Evolutionary conservation across 352 stramenopile species (phyloP).

Genomic region (Phytophthora europaea): DNA sequence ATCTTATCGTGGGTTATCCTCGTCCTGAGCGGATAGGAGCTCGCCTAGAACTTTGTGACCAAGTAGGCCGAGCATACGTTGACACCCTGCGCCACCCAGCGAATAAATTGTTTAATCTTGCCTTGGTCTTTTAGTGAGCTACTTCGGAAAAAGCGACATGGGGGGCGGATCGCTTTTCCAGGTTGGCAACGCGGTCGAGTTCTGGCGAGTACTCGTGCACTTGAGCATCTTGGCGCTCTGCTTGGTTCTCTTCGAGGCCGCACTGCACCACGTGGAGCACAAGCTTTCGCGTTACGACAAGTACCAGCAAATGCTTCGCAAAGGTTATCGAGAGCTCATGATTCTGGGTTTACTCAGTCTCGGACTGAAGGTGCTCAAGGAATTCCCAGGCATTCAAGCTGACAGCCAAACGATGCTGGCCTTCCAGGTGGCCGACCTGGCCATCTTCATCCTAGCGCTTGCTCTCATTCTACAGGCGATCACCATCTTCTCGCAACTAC

Average conservation of each 20-base stretch:
- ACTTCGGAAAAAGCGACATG: slow-evolving; percentile 37
- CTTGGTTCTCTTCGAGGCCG: slow-evolving; percentile 59
- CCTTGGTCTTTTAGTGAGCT: not conserved
- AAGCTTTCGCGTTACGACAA: slow-evolving; percentile 63
- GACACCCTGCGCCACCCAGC: not conserved
- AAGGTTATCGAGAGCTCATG: slow-evolving; percentile 73
- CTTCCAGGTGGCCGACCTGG: slow-evolving; percentile 66
- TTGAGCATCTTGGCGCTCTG: slow-evolving; percentile 62
- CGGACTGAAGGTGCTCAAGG: slow-evolving; percentile 62
- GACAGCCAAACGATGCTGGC: slow-evolving; percentile 52
- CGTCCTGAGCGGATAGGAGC: slow-evolving; percentile 1
- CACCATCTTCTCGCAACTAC: slow-evolving; percentile 56
- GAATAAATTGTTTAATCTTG: not conserved
- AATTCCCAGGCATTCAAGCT: slow-evolving; percentile 36
- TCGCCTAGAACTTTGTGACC: not conserved
- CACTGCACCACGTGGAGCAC: slow-evolving; percentile 60
- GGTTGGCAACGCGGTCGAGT: slow-evolving; percentile 64
- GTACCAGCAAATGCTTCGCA: slow-evolving; percentile 78
- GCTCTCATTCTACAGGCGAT: slow-evolving; percentile 64
- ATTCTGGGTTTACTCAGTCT: slow-evolving; percentile 67
- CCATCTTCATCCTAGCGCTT: slow-evolving; percentile 65
- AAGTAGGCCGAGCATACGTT: not conserved
- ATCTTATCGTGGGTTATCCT: not conserved
- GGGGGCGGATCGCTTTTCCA: slow-evolving; percentile 57
- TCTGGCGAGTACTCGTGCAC: slow-evolving; percentile 61